Evolutionary conservation across 2,329 filamentous ascomycete species (phyloP).

Genomic region (Metarhizium rileyi): DNA sequence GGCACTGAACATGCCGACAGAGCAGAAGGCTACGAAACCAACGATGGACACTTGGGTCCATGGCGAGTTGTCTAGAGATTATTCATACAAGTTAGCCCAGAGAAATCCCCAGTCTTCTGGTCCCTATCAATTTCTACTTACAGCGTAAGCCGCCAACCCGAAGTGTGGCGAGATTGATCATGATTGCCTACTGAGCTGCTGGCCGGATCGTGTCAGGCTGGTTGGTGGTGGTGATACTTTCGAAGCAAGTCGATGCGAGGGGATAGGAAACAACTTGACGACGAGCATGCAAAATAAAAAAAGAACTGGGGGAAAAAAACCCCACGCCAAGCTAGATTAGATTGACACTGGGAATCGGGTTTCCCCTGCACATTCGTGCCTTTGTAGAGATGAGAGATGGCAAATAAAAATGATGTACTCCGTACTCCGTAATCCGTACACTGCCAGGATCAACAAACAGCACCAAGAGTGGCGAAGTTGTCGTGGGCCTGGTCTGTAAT

Average conservation of each 20-base stretch:
- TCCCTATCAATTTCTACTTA: not conserved
- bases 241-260: not conserved
- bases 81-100: not conserved
- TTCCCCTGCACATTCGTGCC: too few species aligned
- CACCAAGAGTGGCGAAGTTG: too few species aligned
- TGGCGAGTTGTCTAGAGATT: slow-evolving; percentile 5
- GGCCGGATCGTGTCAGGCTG: not conserved
- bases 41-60: slow-evolving; percentile 12
- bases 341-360: too few species aligned
- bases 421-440: too few species aligned
- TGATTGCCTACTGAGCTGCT: not conserved
- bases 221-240: not conserved
- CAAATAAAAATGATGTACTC: too few species aligned
- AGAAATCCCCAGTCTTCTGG: not conserved
- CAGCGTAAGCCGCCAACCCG: slow-evolving; percentile 2
- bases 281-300: too few species aligned
- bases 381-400: too few species aligned
- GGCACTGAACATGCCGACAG: slow-evolving; percentile 55
- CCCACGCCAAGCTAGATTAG: too few species aligned
- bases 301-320: too few species aligned
- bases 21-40: slow-evolving; percentile 15
- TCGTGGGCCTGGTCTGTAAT: too few species aligned
- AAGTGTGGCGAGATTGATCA: slow-evolving; percentile 2
- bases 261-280: too few species aligned
- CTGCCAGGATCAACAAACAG: too few species aligned